Evolutionary conservation across 2,329 filamentous ascomycete species (phyloP), one percentile per base, ranked within the genome.

Genomic region (Zasmidium citrigriseum): DNA sequence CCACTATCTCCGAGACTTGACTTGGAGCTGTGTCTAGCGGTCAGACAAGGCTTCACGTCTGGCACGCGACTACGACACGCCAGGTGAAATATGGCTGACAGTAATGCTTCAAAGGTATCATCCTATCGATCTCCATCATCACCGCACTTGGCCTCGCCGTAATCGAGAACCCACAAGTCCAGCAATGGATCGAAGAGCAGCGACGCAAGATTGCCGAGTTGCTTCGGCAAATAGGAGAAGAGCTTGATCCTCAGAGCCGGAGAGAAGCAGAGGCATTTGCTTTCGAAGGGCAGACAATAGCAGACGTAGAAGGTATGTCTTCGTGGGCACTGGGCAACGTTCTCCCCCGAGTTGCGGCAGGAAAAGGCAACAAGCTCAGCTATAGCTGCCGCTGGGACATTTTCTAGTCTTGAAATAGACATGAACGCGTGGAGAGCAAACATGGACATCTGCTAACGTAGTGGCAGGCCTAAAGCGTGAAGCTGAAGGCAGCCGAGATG

Each of bases 91-190:
- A 46, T 4, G 10, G n/a, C 52, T 54, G 38, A 54, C 22, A 21
- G 14, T 14, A 12, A 29, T 5, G 14, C 14, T 23, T 23, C 22
- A 45, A 71, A 87, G 85, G 85, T 68, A 79, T 87, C 63, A 83
- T 88, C 62, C 82, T 88, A 64, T 83, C 83, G 49, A 80, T 86
- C 62, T 82, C 82, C 46, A 78, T 87, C 44, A 76, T 87, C 56
- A 80, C 87, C 53, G 85, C 85, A 60, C 84, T 86, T 18, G 82
- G 84, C 12, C 80, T 87, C 52, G 85, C 85, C 53, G 80, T 86
- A 47, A 86, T 87, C 72, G 83, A 88, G 70, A 86, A 82, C 44
- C 85, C 85, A 0, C 82, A 87, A 68, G 78, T 88, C 58, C 79
- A 83, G 71, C 77, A 81, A 79, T 88, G 85, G 85, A 74, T 88